Base-by-base conservation (phyloP, 495 filamentous ascomycete genomes). In the Xylaria curta region DNA sequence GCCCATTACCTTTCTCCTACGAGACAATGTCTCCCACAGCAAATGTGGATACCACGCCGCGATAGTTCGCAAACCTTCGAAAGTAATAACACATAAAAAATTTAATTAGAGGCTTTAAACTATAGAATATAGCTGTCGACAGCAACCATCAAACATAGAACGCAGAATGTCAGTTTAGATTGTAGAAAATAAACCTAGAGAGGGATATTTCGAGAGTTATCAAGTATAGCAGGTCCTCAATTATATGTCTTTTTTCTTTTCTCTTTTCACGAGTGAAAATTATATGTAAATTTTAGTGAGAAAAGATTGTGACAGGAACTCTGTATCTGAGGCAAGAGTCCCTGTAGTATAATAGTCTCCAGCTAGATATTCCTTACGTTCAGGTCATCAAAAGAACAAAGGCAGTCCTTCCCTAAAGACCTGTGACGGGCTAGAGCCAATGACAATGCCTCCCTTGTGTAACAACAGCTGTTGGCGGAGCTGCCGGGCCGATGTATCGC, bases 401-500 rank as follows among this genome's bases (percentile, higher is more conserved):
- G 46, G 46, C 46, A n/a, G 46, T n/a, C 3, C 28, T 31, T 31
- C 28, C 28, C 28, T n/a, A 31, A 31, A 31, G 3, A 1, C 28
- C 28, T 31, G 28, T 31, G 28, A 31, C 3, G 3, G 28, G 28
- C 1, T 31, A 31, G 28, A 3, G 21, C n/a, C 49, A 24, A 51
- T 51, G 1, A 8, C 47, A 49, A n/a, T 7, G n/a, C 47, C 21
- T n/a, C 19, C 21, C 4, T 9, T 2, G 21, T 7, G 10, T 24
- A 24, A 8, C 21, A 26, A 7, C 61, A 64, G 61, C 61, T 47
- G 61, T 44, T 0, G 38, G 12, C 3, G 38, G 33, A 64, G 21
- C 21, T 64, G 61, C 61, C 61, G 61, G 61, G 2, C 40, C 61
- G 61, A 64, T 38, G 31, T 21, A 33, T n/a, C 33, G 33, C 31